These are phyloP conservation scores for Malassezia obtusa DNA, from an alignment of 1,284 basidiomycete genomes.

Conservation along the genomic window DNA sequence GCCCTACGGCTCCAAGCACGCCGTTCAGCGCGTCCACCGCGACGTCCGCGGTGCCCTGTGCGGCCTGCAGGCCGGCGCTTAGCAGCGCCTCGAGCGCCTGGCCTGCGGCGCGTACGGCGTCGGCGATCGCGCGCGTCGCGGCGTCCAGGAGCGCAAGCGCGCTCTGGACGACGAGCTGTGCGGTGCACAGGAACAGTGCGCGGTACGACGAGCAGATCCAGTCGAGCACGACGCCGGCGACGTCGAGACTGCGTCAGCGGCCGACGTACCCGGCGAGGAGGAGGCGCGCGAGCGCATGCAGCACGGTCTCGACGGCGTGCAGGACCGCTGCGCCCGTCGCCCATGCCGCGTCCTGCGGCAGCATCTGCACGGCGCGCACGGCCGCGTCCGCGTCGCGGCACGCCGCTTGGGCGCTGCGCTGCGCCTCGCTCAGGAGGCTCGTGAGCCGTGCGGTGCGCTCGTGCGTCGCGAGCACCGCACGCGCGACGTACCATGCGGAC, in stretches of 20 bases:
- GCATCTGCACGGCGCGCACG: not conserved
- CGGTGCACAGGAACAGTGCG: slow-evolving; percentile 5
- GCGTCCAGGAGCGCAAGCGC: slow-evolving; percentile 8
- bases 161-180: slow-evolving; percentile 11
- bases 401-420: not conserved
- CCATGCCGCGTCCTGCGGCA: not conserved
- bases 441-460: not conserved
- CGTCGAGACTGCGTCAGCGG: not conserved
- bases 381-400: not conserved
- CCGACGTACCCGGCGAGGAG: not conserved
- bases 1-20: slow-evolving; percentile 7
- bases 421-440: not conserved
- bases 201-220: slow-evolving; percentile 4
- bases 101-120: slow-evolving; percentile 3
- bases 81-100: slow-evolving; percentile 5
- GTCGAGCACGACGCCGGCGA: not conserved
- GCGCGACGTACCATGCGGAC: not conserved
- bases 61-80: not conserved
- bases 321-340: not conserved
- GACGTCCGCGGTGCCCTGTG: slow-evolving; percentile 5
- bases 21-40: slow-evolving; percentile 2
- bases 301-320: not conserved
- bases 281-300: not conserved
- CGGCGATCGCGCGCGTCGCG: slow-evolving; percentile 4
- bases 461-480: not conserved